Evolutionary conservation across 1,284 basidiomycete genomes (phyloP), one percentile per base, ranked within the genome.

Genomic region (Bondarzewia mesenterica): DNA sequence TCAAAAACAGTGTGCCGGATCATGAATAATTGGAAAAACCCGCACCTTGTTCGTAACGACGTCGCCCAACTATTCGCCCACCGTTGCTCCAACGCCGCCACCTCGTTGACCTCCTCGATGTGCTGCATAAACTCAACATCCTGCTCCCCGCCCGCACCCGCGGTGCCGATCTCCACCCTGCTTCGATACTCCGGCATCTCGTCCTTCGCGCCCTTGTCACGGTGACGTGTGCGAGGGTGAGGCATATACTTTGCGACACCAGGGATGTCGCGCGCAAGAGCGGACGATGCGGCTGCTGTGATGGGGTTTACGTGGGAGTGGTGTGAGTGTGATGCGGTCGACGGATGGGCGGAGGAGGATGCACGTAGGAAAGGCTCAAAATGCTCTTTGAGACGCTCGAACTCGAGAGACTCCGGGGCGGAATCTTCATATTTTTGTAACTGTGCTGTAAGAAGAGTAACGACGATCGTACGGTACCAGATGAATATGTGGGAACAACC

Each of bases 381-480:
- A 67, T 96, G 93, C 58, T 94, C 91, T 69, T 94, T 93, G 59
- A 97, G 66, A 51, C 82, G 79, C 58, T 97, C 93, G 63, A 95
- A 94, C 65, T 95, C 93, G 55, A 89, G 73, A 15, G 83, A 78
- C 52, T 90, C 87, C 4, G 90, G 82, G 0, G 86, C 81, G n/a
- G 82, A 82, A 56, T 92, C 87, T 71, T 94, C 87, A 44, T 77
- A 78, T 63, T 87, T 90, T 61, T 94, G 90, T 21, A 95, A 68
- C 65, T 96, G 93, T 12, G 86, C 93, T 95, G 57, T 26, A 49
- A 18, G 6, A 20, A 18, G 25, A 21, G 25, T 58, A 18, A 20
- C 56, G 8, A 23, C 22, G 27, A 15, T 10, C 20, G 15, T 43
- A 25, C 14, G 42, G 25, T 51, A 8, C 49, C 43, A 41, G 14